These are phyloP conservation scores for Lachancea kluyveri DNA, from an alignment of 805 yeast species.

Conservation along the genomic window DNA sequence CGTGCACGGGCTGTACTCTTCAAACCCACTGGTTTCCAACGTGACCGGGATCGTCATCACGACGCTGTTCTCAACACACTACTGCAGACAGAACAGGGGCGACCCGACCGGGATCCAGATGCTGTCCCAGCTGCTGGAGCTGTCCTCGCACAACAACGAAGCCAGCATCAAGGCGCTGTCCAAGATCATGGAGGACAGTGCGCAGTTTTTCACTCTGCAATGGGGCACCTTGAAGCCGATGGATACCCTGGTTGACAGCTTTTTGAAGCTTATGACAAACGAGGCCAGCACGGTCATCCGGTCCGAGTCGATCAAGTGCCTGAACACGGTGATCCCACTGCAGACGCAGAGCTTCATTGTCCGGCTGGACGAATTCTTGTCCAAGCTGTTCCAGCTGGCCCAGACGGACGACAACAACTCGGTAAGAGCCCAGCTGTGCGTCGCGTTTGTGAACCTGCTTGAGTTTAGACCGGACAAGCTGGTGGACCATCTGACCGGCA, in stretches of 20 bases:
- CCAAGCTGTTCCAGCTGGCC: conserved; percentile 64
- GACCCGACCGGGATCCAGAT: conserved; percentile 52
- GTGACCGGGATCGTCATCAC: conserved; percentile 90
- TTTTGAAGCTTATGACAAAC: conserved; percentile 47
- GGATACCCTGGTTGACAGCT: conserved; percentile 57
- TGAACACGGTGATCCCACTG: conserved; percentile 68
- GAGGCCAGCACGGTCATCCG: conserved; percentile 41
- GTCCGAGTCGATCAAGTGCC: conserved; percentile 59
- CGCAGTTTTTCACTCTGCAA: conserved; percentile 55
- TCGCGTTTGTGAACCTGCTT: conserved; percentile 63
- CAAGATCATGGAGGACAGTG: conserved; percentile 88
- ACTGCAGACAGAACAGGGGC: conserved; percentile 30
- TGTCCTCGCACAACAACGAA: conserved; percentile 45
- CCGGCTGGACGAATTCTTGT: conserved; percentile 60
- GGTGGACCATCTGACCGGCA: conserved; percentile 77
- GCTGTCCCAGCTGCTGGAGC: conserved; percentile 58
- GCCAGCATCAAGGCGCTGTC: conserved; percentile 60
- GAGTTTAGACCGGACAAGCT: conserved; percentile 78
- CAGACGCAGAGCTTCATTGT: conserved; percentile 60
- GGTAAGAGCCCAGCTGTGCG: conserved; percentile 71
- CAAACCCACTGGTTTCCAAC: conserved; percentile 54
- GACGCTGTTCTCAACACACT: conserved; percentile 55
- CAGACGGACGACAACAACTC: conserved; percentile 43
- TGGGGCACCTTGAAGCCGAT: conserved; percentile 52
- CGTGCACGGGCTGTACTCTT: conserved; percentile 33